phyloP scores from a whole-genome alignment of 2,329 filamentous ascomycete genomes.

The Fusarium pseudonygamai region DNA sequence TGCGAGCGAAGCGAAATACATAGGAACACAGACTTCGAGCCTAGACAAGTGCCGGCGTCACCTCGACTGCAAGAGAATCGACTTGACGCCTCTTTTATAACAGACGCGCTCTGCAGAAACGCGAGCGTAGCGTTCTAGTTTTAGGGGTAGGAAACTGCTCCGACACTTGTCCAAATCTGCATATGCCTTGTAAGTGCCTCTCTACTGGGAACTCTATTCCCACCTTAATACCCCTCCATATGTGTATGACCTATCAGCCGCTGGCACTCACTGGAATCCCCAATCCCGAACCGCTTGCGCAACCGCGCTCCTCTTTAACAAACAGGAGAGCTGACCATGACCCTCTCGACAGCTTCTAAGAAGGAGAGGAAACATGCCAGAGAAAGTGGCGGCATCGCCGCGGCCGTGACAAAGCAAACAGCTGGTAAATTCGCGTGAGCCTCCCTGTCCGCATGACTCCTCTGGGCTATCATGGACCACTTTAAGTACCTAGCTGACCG shows the following conservation, averaged over 20 bases:
- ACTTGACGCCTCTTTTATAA: conserved; percentile 25
- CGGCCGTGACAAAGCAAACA: conserved; percentile 63
- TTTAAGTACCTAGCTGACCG: conserved; percentile 38
- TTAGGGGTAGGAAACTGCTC: conserved; percentile 47
- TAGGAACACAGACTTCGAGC: conserved; percentile 28
- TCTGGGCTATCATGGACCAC: conserved; percentile 12
- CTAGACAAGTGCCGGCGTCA: conserved; percentile 35
- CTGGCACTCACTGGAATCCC: background rate
- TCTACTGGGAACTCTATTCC: conserved; percentile 9
- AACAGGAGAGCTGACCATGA: conserved; percentile 38
- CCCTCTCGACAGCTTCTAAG: conserved; percentile 53
- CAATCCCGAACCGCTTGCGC: conserved; percentile 22
- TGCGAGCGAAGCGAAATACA: conserved; percentile 28
- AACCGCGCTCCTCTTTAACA: conserved; percentile 18
- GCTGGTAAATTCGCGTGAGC: conserved; percentile 63
- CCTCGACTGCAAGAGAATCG: conserved; percentile 19
- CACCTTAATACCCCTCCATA: conserved; percentile 21
- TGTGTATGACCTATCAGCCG: conserved; percentile 17
- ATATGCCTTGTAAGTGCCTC: conserved; percentile 50
- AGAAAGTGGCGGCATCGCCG: conserved; percentile 62
- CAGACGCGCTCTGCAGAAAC: conserved; percentile 43
- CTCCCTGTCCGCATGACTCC: conserved; percentile 44
- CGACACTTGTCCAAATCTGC: conserved; percentile 43
- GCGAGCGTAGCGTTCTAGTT: conserved; percentile 32
- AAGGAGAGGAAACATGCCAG: conserved; percentile 65